Evolutionary conservation across 306 rosid genomes (phyloP), one percentile per base, ranked within the genome.

Genomic region (Quillaja saponaria): DNA sequence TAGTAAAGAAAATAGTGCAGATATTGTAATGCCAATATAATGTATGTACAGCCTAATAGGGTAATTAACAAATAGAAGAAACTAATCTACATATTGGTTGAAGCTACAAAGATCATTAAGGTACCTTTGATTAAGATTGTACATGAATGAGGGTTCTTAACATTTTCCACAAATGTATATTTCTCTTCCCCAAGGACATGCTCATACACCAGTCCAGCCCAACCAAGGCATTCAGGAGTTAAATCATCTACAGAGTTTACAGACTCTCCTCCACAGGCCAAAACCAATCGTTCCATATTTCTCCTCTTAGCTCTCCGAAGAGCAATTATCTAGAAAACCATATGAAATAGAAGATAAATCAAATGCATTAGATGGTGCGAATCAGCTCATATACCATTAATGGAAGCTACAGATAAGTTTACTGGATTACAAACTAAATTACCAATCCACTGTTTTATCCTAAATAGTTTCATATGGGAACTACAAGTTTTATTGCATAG

Each of bases 191-290:
- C 99, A 62, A 92, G 99, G 55, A 78, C 84, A 52, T 92, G 99
- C 81, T 92, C 99, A 58, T 92, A 85, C 59, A 92, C 99, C 79
- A 86, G 75, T 58, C 99, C 99, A 61, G 99, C 99, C 99, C 96
- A 92, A 51, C 99, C 99, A 71, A 92, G 89, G 74, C 87, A 84
- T 59, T 89, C 91, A 41, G 86, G 85, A 76, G 96, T 83, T 69
- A 92, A 77, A 82, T 85, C 96, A 76, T 89, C 91, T 7, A 92
- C 95, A 35, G 96, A 89, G 80, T 92, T 86, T 21, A 92, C 77
- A 5, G 96, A 95, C 81, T 92, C 99, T 14, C 99, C 99, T 50
- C 99, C 99, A 76, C 99, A 92, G 57, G 96, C 94, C 82, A 92
- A 76, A 73, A 92, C 95, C 90, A 92, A 72, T 34, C 99, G 78